Evolutionary conservation across 345 rosid genomes (phyloP).

Genomic region (Excoecaria cochinchinensis): DNA sequence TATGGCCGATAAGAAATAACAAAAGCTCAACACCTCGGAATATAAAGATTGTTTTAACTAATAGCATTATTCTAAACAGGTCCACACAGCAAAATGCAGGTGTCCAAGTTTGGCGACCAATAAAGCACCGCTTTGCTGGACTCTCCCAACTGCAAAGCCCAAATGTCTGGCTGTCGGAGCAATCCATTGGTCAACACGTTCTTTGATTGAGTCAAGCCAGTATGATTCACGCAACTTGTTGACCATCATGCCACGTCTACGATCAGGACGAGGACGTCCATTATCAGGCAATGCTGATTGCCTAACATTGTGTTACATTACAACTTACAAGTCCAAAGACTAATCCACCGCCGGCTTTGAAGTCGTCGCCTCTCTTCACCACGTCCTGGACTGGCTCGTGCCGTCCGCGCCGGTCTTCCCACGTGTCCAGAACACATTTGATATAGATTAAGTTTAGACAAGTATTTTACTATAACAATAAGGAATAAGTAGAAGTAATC

Average conservation of each 20-base stretch:
- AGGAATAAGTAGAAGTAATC: too few species aligned
- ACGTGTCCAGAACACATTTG: too few species aligned
- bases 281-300: neutral
- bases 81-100: neutral
- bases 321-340: neutral
- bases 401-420: too few species aligned
- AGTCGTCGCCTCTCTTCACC: conserved; percentile 3
- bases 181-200: too few species aligned
- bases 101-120: neutral
- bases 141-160: neutral
- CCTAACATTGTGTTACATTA: neutral
- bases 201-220: neutral
- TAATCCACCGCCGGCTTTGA: conserved; percentile 8
- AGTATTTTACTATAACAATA: too few species aligned
- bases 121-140: neutral
- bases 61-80: too few species aligned
- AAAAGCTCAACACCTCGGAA: too few species aligned
- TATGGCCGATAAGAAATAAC: too few species aligned
- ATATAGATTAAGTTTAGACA: too few species aligned
- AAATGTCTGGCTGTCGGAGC: too few species aligned
- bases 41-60: too few species aligned
- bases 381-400: too few species aligned
- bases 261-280: neutral
- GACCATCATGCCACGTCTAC: neutral
- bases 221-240: neutral